phyloP scores from a whole-genome alignment of 768 basidiomycete species.

The Hericium rajendrae region DNA sequence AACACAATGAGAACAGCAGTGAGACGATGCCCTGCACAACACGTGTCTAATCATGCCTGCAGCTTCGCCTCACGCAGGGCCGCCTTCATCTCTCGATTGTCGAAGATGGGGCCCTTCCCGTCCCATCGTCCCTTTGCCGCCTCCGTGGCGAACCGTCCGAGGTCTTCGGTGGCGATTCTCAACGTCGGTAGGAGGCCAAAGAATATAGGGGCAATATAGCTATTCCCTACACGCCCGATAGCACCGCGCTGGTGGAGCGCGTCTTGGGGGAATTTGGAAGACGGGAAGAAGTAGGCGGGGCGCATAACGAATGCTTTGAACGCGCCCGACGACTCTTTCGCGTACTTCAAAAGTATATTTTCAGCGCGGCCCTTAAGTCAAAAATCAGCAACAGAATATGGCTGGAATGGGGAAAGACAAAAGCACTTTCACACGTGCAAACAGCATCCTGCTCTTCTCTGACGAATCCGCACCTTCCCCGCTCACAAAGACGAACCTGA shows the following conservation, averaged over 20 bases:
- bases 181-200: background rate
- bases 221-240: background rate
- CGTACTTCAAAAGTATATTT: background rate
- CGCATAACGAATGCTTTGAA: background rate
- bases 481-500: conserved; percentile 20
- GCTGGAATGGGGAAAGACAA: background rate
- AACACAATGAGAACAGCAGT: background rate
- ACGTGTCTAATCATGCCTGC: background rate
- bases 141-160: conserved; percentile 4
- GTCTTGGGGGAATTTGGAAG: background rate
- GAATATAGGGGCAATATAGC: background rate
- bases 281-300: conserved; percentile 1
- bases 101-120: background rate
- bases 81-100: background rate
- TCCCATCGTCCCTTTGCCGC: conserved; percentile 6
- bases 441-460: conserved; percentile 16
- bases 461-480: conserved; percentile 19
- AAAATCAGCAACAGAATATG: background rate
- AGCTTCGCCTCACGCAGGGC: background rate
- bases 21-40: background rate
- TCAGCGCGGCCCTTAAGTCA: background rate
- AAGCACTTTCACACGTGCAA: conserved; percentile 10
- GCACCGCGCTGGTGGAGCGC: background rate
- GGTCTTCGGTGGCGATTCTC: background rate
- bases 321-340: background rate